phyloP scores from a whole-genome alignment of 345 rosid species.

The Hibiscus trionum region DNA sequence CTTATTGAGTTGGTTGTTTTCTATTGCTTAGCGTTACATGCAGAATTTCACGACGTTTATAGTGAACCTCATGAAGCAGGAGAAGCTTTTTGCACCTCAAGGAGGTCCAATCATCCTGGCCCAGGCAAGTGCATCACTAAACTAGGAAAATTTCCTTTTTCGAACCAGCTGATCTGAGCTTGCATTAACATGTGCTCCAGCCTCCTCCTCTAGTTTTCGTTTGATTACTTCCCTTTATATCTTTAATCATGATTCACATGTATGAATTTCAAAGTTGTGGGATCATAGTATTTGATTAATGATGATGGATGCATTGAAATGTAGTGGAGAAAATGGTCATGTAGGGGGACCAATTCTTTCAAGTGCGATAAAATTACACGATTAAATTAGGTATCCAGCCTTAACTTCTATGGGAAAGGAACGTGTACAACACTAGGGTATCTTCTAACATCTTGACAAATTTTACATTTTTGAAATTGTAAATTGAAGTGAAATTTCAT shows the following conservation, averaged over 20 bases:
- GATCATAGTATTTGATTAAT: too few species aligned
- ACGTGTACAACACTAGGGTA: neutral
- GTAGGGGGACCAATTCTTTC: neutral
- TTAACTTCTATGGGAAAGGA: neutral
- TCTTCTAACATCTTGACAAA: neutral
- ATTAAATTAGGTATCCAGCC: neutral
- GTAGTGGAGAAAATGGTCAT: too few species aligned
- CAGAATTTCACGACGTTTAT: conserved; percentile 64
- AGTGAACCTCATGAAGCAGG: conserved; percentile 72
- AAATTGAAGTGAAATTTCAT: neutral
- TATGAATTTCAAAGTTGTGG: neutral
- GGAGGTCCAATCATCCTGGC: conserved; percentile 96
- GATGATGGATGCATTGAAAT: too few species aligned
- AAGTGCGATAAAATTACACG: neutral
- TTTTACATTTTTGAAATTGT: neutral
- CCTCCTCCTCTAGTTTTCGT: neutral
- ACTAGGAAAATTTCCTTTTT: neutral
- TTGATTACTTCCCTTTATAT: neutral
- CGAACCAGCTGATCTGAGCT: neutral
- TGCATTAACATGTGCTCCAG: neutral
- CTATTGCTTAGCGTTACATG: conserved; percentile 59
- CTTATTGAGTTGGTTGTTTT: conserved; percentile 14
- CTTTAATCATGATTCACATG: neutral
- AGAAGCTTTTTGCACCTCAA: conserved; percentile 87
- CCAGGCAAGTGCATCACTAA: conserved; percentile 44